These are phyloP conservation scores for Tubosaeta sp. DNA, from an alignment of 768 basidiomycete genomes.

Conservation along the genomic window DNA sequence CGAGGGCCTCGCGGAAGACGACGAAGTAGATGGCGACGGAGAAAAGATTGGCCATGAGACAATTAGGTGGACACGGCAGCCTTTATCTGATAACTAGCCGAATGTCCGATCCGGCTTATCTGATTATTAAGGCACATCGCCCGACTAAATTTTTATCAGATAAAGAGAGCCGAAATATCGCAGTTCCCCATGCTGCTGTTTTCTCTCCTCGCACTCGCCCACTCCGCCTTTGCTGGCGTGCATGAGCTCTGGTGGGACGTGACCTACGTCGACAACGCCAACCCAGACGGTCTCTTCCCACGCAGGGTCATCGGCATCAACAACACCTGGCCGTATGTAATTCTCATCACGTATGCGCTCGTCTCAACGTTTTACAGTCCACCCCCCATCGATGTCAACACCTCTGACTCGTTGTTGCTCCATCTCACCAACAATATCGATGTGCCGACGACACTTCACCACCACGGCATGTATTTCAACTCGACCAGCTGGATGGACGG, in stretches of 20 bases:
- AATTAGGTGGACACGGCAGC: neutral
- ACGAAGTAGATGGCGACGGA: constrained; percentile 95
- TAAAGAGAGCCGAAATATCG: neutral
- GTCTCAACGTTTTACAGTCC: constrained; percentile 45
- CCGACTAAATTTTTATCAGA: neutral
- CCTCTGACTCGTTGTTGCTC: constrained; percentile 68
- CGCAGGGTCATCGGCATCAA: constrained; percentile 87
- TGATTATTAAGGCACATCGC: neutral
- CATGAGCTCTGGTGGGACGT: constrained; percentile 89
- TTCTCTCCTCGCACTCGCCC: constrained; percentile 17
- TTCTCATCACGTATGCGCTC: neutral
- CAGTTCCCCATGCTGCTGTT: neutral
- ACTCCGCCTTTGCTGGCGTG: constrained; percentile 45
- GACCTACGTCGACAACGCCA: constrained; percentile 73
- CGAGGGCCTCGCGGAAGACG: constrained; percentile 91
- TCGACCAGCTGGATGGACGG: constrained; percentile 87
- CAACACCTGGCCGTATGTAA: constrained; percentile 85
- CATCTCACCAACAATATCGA: constrained; percentile 76
- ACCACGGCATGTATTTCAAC: constrained; percentile 97
- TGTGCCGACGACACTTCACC: constrained; percentile 68
- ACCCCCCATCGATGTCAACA: constrained; percentile 71
- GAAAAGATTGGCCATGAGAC: constrained; percentile 51
- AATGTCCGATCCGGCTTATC: neutral
- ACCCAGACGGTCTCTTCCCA: constrained; percentile 77
- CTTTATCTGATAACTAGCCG: constrained; percentile 7